Conservation (phyloP, 768 basidiomycete genomes). For the Amanita rimosa region DNA sequence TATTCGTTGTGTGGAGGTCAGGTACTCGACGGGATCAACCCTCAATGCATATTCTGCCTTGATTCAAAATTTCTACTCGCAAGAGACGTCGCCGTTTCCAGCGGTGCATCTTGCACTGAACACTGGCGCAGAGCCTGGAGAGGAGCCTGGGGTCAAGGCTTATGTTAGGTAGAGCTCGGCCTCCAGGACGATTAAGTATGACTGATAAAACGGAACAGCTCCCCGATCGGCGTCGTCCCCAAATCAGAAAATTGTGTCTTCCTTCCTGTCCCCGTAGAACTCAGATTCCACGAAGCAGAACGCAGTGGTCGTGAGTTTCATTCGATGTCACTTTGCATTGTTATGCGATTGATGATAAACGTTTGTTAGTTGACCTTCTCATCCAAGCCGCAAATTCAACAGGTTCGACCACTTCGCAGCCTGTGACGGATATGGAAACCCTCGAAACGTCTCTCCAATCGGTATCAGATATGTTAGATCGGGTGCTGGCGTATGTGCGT, state of each 20-base stretch:
- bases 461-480: conserved; percentile 72
- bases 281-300: conserved; percentile 77
- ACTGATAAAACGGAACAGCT: conserved; percentile 30
- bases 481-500: conserved; percentile 77
- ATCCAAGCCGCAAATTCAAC: conserved; percentile 34
- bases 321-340: neutral
- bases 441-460: conserved; percentile 63
- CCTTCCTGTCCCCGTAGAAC: conserved; percentile 79
- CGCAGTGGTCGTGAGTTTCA: conserved; percentile 69
- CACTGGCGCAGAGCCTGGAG: conserved; percentile 59
- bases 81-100: conserved; percentile 80
- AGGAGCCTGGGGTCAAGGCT: conserved; percentile 69
- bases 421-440: conserved; percentile 59
- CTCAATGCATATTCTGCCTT: conserved; percentile 93
- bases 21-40: conserved; percentile 88
- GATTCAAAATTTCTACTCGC: conserved; percentile 95
- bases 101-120: conserved; percentile 89
- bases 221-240: conserved; percentile 79
- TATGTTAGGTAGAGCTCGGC: conserved; percentile 59
- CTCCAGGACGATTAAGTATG: neutral
- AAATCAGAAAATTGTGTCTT: conserved; percentile 96
- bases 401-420: conserved; percentile 37
- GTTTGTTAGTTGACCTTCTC: conserved; percentile 64
- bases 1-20: conserved; percentile 17
- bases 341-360: neutral